Evolutionary conservation across 805 yeast species (phyloP), one percentile per base, ranked within the genome.

Genomic region (Lachancea sp.): DNA sequence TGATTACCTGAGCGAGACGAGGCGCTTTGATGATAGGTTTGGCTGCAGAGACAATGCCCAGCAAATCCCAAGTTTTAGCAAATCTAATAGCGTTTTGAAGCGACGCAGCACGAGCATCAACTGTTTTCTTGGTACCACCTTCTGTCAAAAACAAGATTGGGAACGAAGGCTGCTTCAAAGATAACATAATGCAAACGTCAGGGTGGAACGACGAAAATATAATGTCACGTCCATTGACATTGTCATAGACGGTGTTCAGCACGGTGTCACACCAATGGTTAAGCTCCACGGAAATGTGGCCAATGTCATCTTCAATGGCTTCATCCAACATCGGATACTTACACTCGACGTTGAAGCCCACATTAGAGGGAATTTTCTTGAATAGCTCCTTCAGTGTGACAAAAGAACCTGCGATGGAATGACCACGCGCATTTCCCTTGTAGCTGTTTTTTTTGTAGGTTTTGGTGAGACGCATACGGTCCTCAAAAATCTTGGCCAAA

Each of bases 291-390:
- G 84, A 87, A 50, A 85, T 71, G 52, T 83, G 84, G 15, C 95
- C 96, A 79, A 90, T 83, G 48, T 83, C 88, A 59, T 91, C 97
- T 2, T 73, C 73, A 61, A 89, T 85, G 0, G 95, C 90, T 67
- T 91, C 98, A 61, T 88, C 95, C 42, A 88, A 73, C 93, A 91
- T 85, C 1, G 98, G 98, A 60, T 89, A 91, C 61, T 91, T 89
- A 66, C 93, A 81, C 64, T 91, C 98, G 49, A 91, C 87, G 59
- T 91, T 91, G 69, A 93, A 90, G 0, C 98, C 98, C 13, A 90
- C 95, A 47, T 74, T 77, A 46, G 73, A 71, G 1, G 98, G 97
- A 20, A 91, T 67, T 52, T 85, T 85, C 57, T 75, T 75, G 68
- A 91, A 88, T 38, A 90, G 74, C 53, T 90, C 96, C 55, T 78